Evolutionary conservation across 1,284 basidiomycete genomes (phyloP), one percentile per base, ranked within the genome.

Genomic region (Flammula alnicola): DNA sequence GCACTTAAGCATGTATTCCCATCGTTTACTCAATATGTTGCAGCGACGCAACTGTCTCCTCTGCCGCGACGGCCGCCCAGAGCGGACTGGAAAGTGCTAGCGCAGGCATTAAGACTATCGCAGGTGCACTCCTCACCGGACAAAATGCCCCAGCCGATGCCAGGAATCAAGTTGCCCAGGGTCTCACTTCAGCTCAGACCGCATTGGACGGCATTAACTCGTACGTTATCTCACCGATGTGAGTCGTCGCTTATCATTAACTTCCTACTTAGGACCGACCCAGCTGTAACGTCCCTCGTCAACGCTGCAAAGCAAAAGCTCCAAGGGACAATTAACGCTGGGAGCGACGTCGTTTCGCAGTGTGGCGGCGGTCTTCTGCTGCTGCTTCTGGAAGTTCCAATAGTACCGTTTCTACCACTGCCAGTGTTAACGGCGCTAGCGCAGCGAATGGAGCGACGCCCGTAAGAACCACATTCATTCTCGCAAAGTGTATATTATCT

Each of bases 81-180:
- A 37, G 32, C 5, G 54, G 51, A 11, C 27, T 56, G 3, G 12
- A 43, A 16, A 51, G 31, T 32, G 54, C 54, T 7, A 38, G 43
- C 10, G 33, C 44, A n/a, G 54, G 54, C 5, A 51, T 56, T 8
- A 49, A 37, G 32, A 56, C 51, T 8, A 56, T 56, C 32, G 54
- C 54, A 1, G 43, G 29, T 16, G 51, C 54, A 6, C 44, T 56
- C 16, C 31, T 56, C 6, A 56, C 51, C 11, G 51, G 51, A 32
- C 51, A 56, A 33, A 37, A 38, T 20, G 54, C 54, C 1, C 54
- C 54, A 4, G 54, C 51, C 2, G 47, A 44, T n/a, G 54, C 51
- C n/a, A 43, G 54, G 16, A 38, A 52, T 14, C 47, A 56, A 23
- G 54, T 56, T 0, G 39, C 20, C 22, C 36, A 47, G 16, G 54